Conservation (phyloP, 768 basidiomycete genomes). For the Rubroboletus satanas region DNA sequence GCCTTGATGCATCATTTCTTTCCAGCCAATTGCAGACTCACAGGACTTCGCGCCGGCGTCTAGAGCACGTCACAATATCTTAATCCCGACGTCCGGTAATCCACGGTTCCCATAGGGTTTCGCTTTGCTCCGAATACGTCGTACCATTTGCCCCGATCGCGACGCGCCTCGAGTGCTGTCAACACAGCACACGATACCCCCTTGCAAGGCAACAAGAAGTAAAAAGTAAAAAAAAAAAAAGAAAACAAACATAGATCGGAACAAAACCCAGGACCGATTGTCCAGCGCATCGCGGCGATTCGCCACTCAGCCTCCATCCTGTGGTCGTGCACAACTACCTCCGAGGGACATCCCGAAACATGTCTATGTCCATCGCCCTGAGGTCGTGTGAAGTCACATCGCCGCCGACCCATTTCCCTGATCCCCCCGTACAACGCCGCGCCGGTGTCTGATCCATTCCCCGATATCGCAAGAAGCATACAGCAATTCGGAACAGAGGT, state of each 20-base stretch:
- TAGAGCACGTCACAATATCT: not conserved
- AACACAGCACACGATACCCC: not conserved
- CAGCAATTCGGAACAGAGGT: not conserved
- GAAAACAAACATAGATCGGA: not conserved
- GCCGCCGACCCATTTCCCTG: constrained; percentile 10
- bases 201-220: not conserved
- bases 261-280: not conserved
- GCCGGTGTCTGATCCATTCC: not conserved
- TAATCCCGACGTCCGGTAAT: constrained; percentile 1
- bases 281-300: not conserved
- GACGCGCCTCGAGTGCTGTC: not conserved
- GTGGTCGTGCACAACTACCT: constrained; percentile 1
- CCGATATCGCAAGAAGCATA: not conserved
- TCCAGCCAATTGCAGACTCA: not conserved
- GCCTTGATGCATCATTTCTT: not conserved
- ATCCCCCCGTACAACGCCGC: not conserved
- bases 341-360: not conserved
- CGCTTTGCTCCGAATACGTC: constrained; percentile 1
- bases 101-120: not conserved
- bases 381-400: not conserved
- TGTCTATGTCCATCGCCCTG: not conserved
- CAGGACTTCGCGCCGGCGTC: not conserved
- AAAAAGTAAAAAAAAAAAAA: not conserved
- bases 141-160: not conserved
- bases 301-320: not conserved